Evolutionary conservation across 2,329 filamentous ascomycete species (phyloP), one percentile per base, ranked within the genome.

Genomic region (Sarocladium kiliense): DNA sequence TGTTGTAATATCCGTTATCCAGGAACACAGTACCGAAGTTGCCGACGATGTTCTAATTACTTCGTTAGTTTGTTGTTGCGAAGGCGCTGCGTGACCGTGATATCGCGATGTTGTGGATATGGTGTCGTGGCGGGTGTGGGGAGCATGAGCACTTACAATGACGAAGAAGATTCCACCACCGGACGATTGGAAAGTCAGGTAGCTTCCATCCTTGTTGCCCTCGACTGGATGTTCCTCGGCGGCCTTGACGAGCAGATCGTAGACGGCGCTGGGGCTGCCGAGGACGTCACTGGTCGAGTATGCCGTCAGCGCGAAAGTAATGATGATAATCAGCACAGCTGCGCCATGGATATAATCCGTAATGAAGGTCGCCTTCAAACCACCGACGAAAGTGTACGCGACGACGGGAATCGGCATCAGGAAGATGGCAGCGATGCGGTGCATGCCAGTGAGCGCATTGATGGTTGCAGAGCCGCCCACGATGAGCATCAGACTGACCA

Each of bases 261-360:
- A 95, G 1, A 95, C 87, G 30, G 80, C 82, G 1, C 78, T 73
- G 0, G 90, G 89, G 4, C 85, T 89, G 30, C 90, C 90, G 2
- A 93, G 77, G 7, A 80, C 70, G 1, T 80, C 79, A 41, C 55
- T 57, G 21, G 57, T 54, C 53, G 89, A 86, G 64, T 95, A 96
- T 0, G 90, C 81, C 1, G 87, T 91, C 61, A 96, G 86, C 0
- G 91, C 81, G 61, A 96, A 96, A 51, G 91, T 77, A 65, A 96
- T 85, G 62, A 96, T 90, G 58, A 96, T 91, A 61, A 95, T 80
- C 21, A 96, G 73, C 60, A 94, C 81, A 56, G 89, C 85, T n/a
- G 94, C 85, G 0, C 90, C 94, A 66, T 97, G 91, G 53, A 92
- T 81, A 70, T 89, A 94, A 62, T 93, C 89, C 0, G 91, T 96